Percentiles rank a stretch among this genome's conserved stretches.
phyloP scores from a whole-genome alignment of 1,284 basidiomycete species.

The Tilletia setariae region DNA sequence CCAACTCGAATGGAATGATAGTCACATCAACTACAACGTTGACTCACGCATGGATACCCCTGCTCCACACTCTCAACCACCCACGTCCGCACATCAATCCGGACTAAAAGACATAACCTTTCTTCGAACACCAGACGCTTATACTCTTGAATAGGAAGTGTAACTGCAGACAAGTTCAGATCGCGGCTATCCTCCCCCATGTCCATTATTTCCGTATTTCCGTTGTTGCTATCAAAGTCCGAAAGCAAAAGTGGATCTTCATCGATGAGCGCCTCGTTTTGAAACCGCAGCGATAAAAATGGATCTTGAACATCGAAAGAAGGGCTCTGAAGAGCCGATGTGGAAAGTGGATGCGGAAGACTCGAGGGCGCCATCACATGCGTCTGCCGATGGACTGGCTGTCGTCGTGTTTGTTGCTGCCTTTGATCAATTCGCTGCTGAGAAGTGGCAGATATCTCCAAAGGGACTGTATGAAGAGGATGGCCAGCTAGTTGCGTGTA shows the following conservation, averaged over 20 bases:
- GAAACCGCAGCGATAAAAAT: neutral
- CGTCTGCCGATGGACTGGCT: too few species aligned
- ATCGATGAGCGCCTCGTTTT: neutral
- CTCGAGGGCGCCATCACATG: too few species aligned
- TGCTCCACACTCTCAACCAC: slow-evolving; percentile 1
- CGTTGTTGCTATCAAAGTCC: neutral
- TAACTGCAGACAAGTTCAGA: neutral
- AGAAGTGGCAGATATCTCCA: too few species aligned
- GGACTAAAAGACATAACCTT: neutral
- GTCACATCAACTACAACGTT: neutral
- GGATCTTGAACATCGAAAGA: too few species aligned
- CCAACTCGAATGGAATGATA: neutral
- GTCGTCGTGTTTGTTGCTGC: too few species aligned
- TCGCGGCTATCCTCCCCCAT: neutral
- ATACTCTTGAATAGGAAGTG: neutral
- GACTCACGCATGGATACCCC: neutral
- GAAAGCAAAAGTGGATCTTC: neutral
- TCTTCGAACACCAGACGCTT: neutral
- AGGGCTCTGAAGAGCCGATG: too few species aligned
- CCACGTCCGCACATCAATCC: neutral
- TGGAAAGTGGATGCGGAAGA: too few species aligned
- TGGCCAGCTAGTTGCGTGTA: too few species aligned
- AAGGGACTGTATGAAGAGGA: too few species aligned
- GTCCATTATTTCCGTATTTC: neutral
- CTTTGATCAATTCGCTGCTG: too few species aligned